Evolutionary conservation across 1,284 basidiomycete species (phyloP), one percentile per base, ranked within the genome.

Genomic region (Malassezia equina): DNA sequence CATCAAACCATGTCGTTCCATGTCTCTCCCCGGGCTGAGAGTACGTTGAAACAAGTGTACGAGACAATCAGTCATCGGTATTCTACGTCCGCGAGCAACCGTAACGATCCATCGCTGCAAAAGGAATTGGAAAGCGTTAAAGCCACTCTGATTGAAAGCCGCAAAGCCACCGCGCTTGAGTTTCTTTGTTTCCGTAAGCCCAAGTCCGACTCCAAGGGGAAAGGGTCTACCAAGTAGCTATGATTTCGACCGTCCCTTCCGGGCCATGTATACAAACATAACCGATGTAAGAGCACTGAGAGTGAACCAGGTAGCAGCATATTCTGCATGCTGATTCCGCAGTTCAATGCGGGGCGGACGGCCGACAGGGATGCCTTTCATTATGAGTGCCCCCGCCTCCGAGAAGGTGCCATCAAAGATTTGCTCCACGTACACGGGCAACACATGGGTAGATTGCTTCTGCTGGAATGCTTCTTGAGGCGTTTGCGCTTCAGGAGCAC

Each of bases 51-150:
- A 39, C 84, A 90, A 56, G 81, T 96, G 32, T 99, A 98, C 78
- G 87, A 86, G 71, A 88, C 86, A 65, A 95, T 99, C 66, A 90
- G 89, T 21, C 83, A 88, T 72, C 86, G 88, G 24, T 96, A 96
- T 76, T 21, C 57, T 51, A 21, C 23, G 1, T 24, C n/a, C 27
- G 42, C 44, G 11, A 34, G 53, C 32, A 47, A 52, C 7, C 53
- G 86, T 88, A 74, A 79, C 79, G 47, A 47, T 9, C 51, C 43
- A 19, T 17, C 24, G 17, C 33, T 71, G 27, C 58, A 62, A 40
- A 9, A 12, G n/a, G 87, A 91, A 68, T 79, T 98, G 46, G 90
- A 95, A 65, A 84, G 84, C 7, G 85, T 98, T 48, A 91, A 91
- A 78, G 85, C 84, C 77, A 90, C 87, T 23, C 77, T 98, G 55